These are phyloP conservation scores for Penicillium daleae DNA, from an alignment of 495 filamentous ascomycete genomes.

Conservation along the genomic window DNA sequence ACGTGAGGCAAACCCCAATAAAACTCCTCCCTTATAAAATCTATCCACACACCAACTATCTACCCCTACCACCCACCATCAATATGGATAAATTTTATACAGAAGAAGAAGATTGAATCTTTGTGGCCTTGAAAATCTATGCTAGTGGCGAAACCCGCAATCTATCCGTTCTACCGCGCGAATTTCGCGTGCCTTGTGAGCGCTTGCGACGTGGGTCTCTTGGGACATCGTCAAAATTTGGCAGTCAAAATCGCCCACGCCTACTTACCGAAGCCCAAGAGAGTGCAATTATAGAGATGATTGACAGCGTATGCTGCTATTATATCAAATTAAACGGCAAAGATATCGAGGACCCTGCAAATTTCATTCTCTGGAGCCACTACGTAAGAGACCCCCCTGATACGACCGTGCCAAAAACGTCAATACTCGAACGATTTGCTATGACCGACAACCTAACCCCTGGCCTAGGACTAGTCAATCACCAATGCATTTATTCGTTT, in stretches of 20 bases:
- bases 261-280: slow-evolving; percentile 6
- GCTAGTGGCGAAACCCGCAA: background rate
- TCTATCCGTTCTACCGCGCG: background rate
- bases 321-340: background rate
- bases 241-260: slow-evolving; percentile 6
- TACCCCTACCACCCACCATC: background rate
- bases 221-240: background rate
- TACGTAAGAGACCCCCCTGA: background rate
- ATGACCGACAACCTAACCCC: background rate
- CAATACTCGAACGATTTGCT: background rate
- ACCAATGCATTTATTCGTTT: background rate
- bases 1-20: too few species aligned
- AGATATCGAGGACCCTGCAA: slow-evolving; percentile 3
- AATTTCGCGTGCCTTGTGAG: background rate
- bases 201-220: background rate
- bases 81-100: background rate
- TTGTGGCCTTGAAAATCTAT: background rate
- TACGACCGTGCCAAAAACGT: background rate
- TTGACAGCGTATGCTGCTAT: background rate
- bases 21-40: too few species aligned
- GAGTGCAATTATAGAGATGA: background rate
- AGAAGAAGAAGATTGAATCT: background rate
- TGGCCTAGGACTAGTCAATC: background rate
- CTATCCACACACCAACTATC: background rate
- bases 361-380: background rate